Conservation (phyloP, 2,329 filamentous ascomycete species). For the Scytalidium lignicola region DNA sequence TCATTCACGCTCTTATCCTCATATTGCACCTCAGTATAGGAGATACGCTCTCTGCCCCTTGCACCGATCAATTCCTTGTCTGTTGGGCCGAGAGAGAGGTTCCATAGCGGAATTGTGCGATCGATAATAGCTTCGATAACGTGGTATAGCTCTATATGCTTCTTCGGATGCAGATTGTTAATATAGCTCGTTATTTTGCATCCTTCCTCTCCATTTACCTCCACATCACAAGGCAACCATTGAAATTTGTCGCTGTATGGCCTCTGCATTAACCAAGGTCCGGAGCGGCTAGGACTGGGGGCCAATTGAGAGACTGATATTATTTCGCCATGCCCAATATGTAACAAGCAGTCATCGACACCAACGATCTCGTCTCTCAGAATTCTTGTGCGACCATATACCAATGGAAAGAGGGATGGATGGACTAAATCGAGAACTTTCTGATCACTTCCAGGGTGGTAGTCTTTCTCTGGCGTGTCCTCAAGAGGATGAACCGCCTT, state of each 20-base stretch:
- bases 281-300: conserved; percentile 25
- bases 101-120: conserved; percentile 26
- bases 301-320: neutral
- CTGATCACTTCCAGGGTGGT: conserved; percentile 51
- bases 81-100: conserved; percentile 13
- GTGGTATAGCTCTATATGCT: conserved; percentile 28
- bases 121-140: conserved; percentile 29
- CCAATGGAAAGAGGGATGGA: conserved; percentile 55
- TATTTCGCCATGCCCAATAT: conserved; percentile 20
- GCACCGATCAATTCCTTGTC: neutral
- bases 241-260: conserved; percentile 29
- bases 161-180: conserved; percentile 35
- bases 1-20: conserved; percentile 17
- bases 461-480: conserved; percentile 51
- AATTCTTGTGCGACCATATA: conserved; percentile 42
- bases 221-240: conserved; percentile 35
- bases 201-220: conserved; percentile 10
- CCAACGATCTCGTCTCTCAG: conserved; percentile 22
- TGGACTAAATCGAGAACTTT: conserved; percentile 57
- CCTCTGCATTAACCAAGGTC: conserved; percentile 13
- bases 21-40: conserved; percentile 11
- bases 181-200: conserved; percentile 32
- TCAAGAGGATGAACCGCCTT: conserved; percentile 41
- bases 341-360: conserved; percentile 10
- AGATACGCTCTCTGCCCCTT: neutral